Conservation (phyloP, 2,329 filamentous ascomycete genomes). For the Geosmithia putterillii region DNA sequence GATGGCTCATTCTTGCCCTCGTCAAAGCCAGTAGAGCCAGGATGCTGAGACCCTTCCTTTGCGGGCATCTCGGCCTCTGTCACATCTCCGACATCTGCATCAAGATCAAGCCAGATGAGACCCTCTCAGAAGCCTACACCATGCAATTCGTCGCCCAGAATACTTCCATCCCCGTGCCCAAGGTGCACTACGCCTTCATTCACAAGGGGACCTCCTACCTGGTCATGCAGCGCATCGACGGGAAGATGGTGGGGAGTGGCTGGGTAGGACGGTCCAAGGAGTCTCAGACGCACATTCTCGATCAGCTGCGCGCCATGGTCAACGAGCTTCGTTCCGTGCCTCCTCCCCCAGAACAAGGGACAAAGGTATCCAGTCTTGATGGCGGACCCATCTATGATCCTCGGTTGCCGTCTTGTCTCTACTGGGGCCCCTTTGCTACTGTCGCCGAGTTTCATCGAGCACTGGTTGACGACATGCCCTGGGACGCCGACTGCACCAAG, state of each 20-base stretch:
- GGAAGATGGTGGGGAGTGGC: conserved; percentile 6
- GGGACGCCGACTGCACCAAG: not conserved
- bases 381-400: conserved; percentile 11
- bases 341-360: not conserved
- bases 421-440: conserved; percentile 13
- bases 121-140: conserved; percentile 23
- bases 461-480: conserved; percentile 5
- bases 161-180: conserved; percentile 30
- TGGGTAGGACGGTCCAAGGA: conserved; percentile 7
- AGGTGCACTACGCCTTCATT: conserved; percentile 25
- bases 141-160: conserved; percentile 25
- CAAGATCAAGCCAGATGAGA: conserved; percentile 16
- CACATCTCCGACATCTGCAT: conserved; percentile 8
- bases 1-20: conserved; percentile 2
- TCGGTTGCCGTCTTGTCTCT: conserved; percentile 7
- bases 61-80: conserved; percentile 1
- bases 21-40: conserved; percentile 2
- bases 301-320: conserved; percentile 8
- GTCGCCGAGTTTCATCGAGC: conserved; percentile 13
- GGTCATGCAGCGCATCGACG: conserved; percentile 25
- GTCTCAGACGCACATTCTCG: conserved; percentile 8
- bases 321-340: conserved; percentile 6
- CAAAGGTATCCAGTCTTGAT: conserved; percentile 6
- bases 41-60: conserved; percentile 1
- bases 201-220: conserved; percentile 23